Base-by-base conservation (phyloP, 345 rosid genomes). In the Aurinia saxatilis region DNA sequence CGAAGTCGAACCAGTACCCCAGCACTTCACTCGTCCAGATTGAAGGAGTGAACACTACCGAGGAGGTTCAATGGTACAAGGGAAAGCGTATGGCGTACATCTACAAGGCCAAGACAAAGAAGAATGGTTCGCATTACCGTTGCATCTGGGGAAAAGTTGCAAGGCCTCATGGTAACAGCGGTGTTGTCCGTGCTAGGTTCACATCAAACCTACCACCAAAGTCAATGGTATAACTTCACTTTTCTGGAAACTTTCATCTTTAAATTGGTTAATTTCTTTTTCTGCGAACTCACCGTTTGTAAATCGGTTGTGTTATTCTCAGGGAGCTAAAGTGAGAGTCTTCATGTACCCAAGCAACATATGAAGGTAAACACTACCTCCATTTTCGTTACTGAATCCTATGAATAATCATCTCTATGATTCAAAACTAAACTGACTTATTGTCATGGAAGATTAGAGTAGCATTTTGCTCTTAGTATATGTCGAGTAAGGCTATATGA, bases 321-420 rank as follows among this genome's bases (percentile, higher is more conserved):
- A 90, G 97, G 97, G 93, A 63, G 81, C 81, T 48, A 78, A 68
- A 55, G 95, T 90, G n/a, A 82, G 97, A 62, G 97, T 90, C 41
- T 87, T 90, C 81, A 85, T 90, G 97, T 90, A 87, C 72, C 97
- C 95, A 64, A 87, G 95, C 84, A 87, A 87, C 50, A 90, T 87
- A 17, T 90, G 65, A 87, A 87, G 93, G 96, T 89, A 61, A 50
- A 42, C 8, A 3, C 12, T 46, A 10, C 0, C 10, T 40, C 25
- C 15, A 9, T 50, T 13, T 41, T 1, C 1, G 1, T 42, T 49
- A 62, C n/a, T n/a, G n/a, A n/a, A n/a, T n/a, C n/a, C n/a, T n/a
- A n/a, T 8, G 38, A 42, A 42, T 38, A 2, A 1, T 14, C n/a
- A 18, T 63, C 10, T 31, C 37, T 21, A 7, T 6, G 5, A 2